Base-by-base conservation (phyloP, 441 rosid species). In the Theobroma grandiflorum region DNA sequence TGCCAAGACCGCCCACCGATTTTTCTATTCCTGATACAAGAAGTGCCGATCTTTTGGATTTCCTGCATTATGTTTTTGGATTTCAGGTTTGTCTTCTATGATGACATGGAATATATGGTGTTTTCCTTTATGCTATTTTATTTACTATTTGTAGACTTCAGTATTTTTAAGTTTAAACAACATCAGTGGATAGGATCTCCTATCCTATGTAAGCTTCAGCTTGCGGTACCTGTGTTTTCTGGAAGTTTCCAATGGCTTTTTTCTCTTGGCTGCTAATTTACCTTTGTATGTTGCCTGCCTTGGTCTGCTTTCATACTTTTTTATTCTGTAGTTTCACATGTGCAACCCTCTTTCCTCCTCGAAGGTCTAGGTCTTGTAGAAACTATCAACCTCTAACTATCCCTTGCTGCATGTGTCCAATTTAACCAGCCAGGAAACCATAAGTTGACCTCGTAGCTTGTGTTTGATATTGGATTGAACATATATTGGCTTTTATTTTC, bases 51-150 rank as follows among this genome's bases (percentile, higher is more conserved):
- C 86, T 94, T 88, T 85, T 97, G 73, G 98, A 97, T 90, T 91
- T 95, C 87, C 90, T 97, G 80, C 98, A 97, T 63, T 91, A 84
- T 71, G 86, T 90, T 80, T 97, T 97, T 80, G 99, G 99, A 49
- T 97, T 97, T 88, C 99, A 96, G 98, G 99, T 96, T 84, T 78
- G 91, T 87, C 69, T 68, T 66, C 75, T 75, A 20, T 78, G 64
- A 64, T 73, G 74, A 35, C 70, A 74, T 80, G 52, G 52, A 6
- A 45, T 78, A 65, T 67, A 53, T 45, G 47, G 50, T 73, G 62
- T 43, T 74, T 16, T 50, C 26, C 40, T 20, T 49, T 45, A 31
- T 73, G 45, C 31, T 35, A 15, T 22, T 52, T 14, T 70, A 12
- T 70, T 55, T 63, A 55, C 67, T 64, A 33, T 42, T 79, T 18